These are phyloP conservation scores for Auriculariales sp. DNA, from an alignment of 768 basidiomycete genomes.

Conservation along the genomic window DNA sequence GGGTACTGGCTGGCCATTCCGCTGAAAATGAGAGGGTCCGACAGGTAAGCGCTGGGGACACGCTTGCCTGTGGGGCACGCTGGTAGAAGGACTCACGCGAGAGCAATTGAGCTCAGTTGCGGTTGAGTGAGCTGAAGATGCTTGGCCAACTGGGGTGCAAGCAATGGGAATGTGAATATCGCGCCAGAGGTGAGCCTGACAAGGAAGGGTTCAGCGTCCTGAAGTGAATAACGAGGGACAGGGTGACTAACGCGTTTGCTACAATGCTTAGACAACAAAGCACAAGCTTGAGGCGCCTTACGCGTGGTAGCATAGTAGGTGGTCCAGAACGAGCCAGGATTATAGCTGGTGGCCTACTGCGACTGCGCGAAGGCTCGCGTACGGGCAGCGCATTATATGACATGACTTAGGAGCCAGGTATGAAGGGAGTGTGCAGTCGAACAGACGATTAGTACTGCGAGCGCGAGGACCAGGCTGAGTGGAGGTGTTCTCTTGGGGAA, in stretches of 20 bases:
- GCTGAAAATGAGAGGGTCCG: conserved; percentile 20
- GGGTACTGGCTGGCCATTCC: conserved; percentile 77
- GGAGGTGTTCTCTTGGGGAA: too few relatives aligned
- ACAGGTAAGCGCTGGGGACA: conserved; percentile 3
- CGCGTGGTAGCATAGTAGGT: not conserved
- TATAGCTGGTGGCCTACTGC: not conserved
- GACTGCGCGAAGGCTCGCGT: not conserved
- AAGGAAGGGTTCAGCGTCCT: conserved; percentile 9
- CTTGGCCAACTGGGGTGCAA: conserved; percentile 46
- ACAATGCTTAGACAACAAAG: conserved; percentile 39
- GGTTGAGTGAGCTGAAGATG: conserved; percentile 44
- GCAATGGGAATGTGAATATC: conserved; percentile 63
- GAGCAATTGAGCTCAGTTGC: conserved; percentile 62
- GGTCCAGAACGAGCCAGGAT: not conserved
- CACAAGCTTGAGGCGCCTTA: conserved; percentile 6
- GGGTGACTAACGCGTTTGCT: conserved; percentile 42
- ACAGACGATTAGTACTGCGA: too few relatives aligned
- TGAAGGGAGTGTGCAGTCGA: too few relatives aligned
- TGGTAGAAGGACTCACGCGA: conserved; percentile 39
- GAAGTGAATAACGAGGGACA: conserved; percentile 4
- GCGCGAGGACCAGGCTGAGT: too few relatives aligned
- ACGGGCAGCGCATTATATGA: not conserved
- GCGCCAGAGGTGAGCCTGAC: conserved; percentile 50
- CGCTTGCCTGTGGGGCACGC: not conserved
- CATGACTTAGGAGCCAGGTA: not conserved